Evolutionary conservation across 2,329 filamentous ascomycete genomes (phyloP).

Genomic region (Didymosphaeria variabile): DNA sequence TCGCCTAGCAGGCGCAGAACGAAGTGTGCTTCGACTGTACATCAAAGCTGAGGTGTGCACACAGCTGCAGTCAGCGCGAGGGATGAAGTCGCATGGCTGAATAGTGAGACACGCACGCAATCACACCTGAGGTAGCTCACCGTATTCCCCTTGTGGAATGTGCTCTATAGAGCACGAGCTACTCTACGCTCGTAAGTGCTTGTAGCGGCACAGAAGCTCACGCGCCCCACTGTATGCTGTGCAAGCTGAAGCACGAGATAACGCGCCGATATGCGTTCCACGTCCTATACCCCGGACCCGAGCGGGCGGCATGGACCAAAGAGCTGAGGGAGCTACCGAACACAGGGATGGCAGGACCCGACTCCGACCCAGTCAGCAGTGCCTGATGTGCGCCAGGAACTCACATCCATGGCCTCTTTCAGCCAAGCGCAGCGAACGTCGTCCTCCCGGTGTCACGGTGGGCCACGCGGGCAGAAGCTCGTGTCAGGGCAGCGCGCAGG

Average conservation of each 20-base stretch:
- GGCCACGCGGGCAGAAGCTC: background rate
- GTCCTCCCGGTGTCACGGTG: background rate
- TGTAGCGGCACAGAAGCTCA: background rate
- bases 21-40: background rate
- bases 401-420: background rate
- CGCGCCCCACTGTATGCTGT: background rate
- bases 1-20: background rate
- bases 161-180: background rate
- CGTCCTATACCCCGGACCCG: conserved; percentile 6
- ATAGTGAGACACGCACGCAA: background rate
- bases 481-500: background rate
- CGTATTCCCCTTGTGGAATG: background rate
- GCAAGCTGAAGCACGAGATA: background rate
- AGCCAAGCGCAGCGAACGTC: background rate
- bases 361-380: background rate
- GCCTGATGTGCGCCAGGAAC: background rate
- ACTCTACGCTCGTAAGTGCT: background rate
- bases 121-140: background rate
- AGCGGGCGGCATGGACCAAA: background rate
- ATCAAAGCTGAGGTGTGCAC: conserved; percentile 1
- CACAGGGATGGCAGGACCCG: background rate
- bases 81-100: background rate
- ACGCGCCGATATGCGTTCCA: background rate
- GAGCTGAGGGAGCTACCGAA: background rate
- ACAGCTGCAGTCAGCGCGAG: conserved; percentile 8